A percentile compares a stretch with the other conserved stretches of the same genome.
These are phyloP conservation scores for Diddensiella santjacobensis DNA, from an alignment of 805 yeast species.

Conservation along the genomic window DNA sequence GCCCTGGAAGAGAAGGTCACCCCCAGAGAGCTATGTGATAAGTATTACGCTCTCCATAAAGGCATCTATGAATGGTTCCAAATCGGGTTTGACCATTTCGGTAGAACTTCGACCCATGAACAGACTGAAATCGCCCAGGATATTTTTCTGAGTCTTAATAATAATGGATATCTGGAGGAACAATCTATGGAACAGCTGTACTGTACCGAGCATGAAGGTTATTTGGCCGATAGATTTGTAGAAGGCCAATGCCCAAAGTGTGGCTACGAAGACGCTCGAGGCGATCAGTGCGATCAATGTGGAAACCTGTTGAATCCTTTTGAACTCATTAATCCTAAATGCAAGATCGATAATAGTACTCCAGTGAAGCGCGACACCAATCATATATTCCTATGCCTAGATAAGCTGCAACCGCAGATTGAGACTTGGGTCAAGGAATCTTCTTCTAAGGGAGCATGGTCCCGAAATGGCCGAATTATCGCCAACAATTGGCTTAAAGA, in stretches of 20 bases:
- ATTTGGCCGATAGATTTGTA: conserved; percentile 92
- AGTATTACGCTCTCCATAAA: conserved; percentile 79
- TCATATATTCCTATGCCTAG: conserved; percentile 79
- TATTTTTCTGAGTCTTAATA: conserved; percentile 69
- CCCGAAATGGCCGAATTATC: conserved; percentile 83
- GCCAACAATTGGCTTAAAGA: conserved; percentile 92
- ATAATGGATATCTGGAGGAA: conserved; percentile 82
- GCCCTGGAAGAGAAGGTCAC: conserved; percentile 91
- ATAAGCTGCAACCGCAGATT: conserved; percentile 75
- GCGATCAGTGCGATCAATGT: conserved; percentile 98
- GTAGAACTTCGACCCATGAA: conserved; percentile 87
- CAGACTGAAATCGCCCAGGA: conserved; percentile 97
- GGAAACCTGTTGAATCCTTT: conserved; percentile 86
- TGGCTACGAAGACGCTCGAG: conserved; percentile 93
- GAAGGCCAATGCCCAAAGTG: conserved; percentile 98
- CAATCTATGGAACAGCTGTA: conserved; percentile 84
- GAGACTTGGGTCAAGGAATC: conserved; percentile 68
- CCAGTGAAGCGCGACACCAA: conserved; percentile 81
- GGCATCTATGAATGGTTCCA: conserved; percentile 97
- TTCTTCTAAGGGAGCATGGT: conserved; percentile 78
- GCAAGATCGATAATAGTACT: conserved; percentile 81
- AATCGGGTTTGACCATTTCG: conserved; percentile 90
- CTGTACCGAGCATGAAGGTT: conserved; percentile 87
- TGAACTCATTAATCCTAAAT: conserved; percentile 90
- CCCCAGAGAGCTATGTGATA: conserved; percentile 86